phyloP scores from a whole-genome alignment of 108 stramenopile genomes.

The Conticribra weissflogii region DNA sequence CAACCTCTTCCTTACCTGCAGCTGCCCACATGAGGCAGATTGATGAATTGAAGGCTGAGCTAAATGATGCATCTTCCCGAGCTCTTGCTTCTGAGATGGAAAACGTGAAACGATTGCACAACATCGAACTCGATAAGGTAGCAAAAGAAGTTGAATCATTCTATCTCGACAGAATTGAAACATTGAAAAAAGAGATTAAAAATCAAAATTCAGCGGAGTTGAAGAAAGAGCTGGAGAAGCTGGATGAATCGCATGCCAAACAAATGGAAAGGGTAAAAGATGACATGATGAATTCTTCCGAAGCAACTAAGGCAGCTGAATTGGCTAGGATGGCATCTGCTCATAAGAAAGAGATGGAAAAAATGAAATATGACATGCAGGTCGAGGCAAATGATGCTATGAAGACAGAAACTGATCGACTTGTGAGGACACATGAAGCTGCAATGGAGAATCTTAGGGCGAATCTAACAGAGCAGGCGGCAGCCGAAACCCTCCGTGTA shows the following conservation, averaged over 20 bases:
- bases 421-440: constrained; percentile 20
- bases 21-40: constrained; percentile 32
- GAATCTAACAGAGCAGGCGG: constrained; percentile 18
- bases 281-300: constrained; percentile 1
- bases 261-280: constrained; percentile 4
- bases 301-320: constrained; percentile 2
- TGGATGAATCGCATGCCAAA: constrained; percentile 10
- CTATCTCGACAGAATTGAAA: constrained; percentile 14
- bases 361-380: constrained; percentile 27
- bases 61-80: neutral
- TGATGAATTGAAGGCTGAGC: constrained; percentile 13
- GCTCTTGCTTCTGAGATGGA: constrained; percentile 14
- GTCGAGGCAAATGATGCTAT: constrained; percentile 1
- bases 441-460: constrained; percentile 25
- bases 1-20: too few species aligned
- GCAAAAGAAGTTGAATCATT: constrained; percentile 9
- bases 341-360: constrained; percentile 23
- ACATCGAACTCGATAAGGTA: constrained; percentile 20
- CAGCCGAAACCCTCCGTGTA: constrained; percentile 26
- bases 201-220: constrained; percentile 15
- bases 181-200: constrained; percentile 11
- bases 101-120: constrained; percentile 23
- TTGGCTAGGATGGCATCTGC: constrained; percentile 6
- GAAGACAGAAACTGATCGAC: constrained; percentile 1
- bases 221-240: neutral